phyloP scores from a whole-genome alignment of 2,329 filamentous ascomycete genomes.

The Dactylellina haptotyla region DNA sequence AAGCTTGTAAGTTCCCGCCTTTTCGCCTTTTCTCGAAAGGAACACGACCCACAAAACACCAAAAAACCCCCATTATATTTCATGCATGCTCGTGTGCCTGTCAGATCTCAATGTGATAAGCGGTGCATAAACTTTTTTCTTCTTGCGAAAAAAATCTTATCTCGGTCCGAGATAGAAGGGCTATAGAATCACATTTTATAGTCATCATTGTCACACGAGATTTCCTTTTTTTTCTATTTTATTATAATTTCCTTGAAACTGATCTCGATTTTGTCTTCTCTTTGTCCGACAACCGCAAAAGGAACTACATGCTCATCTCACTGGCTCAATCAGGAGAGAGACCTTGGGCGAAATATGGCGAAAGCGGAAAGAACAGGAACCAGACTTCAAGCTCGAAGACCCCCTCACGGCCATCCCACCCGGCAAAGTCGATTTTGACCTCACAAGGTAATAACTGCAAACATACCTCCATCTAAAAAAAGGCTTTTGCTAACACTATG shows the following conservation, averaged over 20 bases:
- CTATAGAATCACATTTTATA: conserved; percentile 4
- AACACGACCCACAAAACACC: neutral
- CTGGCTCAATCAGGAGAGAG: conserved; percentile 77
- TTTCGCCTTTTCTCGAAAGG: neutral
- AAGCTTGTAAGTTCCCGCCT: conserved; percentile 55
- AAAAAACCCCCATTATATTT: no score
- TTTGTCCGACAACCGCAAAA: conserved; percentile 34
- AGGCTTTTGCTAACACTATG: neutral
- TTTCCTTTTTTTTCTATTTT: neutral
- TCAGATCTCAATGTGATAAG: conserved; percentile 25
- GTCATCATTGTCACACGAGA: neutral
- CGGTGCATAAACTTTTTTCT: conserved; percentile 29
- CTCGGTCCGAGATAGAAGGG: no score
- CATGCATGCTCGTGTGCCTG: conserved; percentile 39
- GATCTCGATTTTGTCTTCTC: conserved; percentile 39
- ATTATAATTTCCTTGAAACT: conserved; percentile 49
- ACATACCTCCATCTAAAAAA: conserved; percentile 10
- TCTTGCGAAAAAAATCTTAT: no score
- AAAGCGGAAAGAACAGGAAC: conserved; percentile 66
- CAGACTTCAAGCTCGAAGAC: conserved; percentile 71
- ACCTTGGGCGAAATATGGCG: conserved; percentile 80
- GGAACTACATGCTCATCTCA: conserved; percentile 82
- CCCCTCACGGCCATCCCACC: conserved; percentile 75
- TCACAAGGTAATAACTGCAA: conserved; percentile 69
- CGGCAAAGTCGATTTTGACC: conserved; percentile 76